Base-by-base conservation (phyloP, 2,329 filamentous ascomycete genomes). In the Cladophialophora yegresii region DNA sequence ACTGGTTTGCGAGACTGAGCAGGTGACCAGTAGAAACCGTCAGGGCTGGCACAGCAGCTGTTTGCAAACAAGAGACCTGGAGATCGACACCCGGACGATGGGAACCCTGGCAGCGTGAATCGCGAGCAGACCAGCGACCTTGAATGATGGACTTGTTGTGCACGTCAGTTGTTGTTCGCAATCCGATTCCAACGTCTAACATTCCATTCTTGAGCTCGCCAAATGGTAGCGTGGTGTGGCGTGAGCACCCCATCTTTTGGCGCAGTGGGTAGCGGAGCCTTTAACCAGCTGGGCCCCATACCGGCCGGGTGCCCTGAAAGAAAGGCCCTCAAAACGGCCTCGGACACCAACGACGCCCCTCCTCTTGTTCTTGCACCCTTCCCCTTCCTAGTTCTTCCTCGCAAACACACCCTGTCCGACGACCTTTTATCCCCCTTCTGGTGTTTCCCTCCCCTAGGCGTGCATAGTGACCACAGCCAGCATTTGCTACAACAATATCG, bases 401-500 rank as follows among this genome's bases (percentile, higher is more conserved):
- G 45, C 28, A 53, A 43, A 57, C 55, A 63, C 43, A 43, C 33
- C 23, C 55, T 54, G 47, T 30, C 28, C 50, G 47, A 61, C 58
- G 20, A 61, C 47, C 30, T 32, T 43, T 20, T 13, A 47, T 36
- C 49, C 49, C 13, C 26, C 40, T 54, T 47, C 58, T n/a, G 40
- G 32, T 54, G 22, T 32, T 32, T 33, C 28, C 23, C 47, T 36
- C 33, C 26, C 8, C 57, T 33, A 33, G 20, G 2, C 7, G 16
- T 36, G 22, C 45, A 36, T 47, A 51, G 40, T 26, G 23, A 51
- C 50, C 57, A 59, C 57, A 51, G 28, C 8, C 20, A 61, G 49
- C 53, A 65, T 65, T 30, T 51, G 54, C 54, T 65, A 65, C 43
- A 28, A 13, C 23, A 57, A 49, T 62, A 65, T 65, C 20, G 45